Conservation (phyloP, 139 green algal genomes). For the Yamagishiella unicocca region DNA sequence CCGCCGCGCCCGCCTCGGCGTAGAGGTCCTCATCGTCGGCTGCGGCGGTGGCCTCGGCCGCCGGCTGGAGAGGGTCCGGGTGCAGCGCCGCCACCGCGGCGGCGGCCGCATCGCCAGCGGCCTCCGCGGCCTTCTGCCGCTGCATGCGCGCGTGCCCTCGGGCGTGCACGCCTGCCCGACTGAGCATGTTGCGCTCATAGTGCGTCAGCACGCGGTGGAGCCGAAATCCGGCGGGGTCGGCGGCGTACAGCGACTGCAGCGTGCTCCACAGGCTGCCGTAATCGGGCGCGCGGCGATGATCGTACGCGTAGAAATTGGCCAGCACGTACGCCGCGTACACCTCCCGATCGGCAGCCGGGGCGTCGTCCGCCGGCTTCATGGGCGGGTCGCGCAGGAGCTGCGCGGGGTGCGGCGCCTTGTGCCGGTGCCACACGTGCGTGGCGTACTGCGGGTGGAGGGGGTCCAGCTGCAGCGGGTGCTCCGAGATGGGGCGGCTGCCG, state of each 20-base stretch:
- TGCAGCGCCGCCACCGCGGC: neutral
- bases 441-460: neutral
- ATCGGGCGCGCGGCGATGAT: neutral
- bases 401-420: neutral
- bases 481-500: neutral
- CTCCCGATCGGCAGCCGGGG: neutral
- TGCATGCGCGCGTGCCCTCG: neutral
- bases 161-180: neutral
- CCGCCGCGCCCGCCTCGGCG: neutral
- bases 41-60: neutral
- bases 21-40: neutral
- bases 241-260: neutral
- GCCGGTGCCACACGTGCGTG: neutral
- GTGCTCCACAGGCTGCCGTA: neutral
- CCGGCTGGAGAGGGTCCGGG: neutral
- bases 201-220: neutral
- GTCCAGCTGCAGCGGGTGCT: neutral
- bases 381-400: neutral
- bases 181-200: neutral
- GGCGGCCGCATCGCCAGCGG: neutral
- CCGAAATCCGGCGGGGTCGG: neutral
- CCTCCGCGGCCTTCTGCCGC: neutral
- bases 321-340: neutral
- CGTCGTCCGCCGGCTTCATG: neutral
- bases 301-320: neutral